A percentile compares a stretch with the other conserved stretches of the same genome.
Evolutionary conservation across 495 filamentous ascomycete species (phyloP).

Genomic region (Cryomyces minteri): DNA sequence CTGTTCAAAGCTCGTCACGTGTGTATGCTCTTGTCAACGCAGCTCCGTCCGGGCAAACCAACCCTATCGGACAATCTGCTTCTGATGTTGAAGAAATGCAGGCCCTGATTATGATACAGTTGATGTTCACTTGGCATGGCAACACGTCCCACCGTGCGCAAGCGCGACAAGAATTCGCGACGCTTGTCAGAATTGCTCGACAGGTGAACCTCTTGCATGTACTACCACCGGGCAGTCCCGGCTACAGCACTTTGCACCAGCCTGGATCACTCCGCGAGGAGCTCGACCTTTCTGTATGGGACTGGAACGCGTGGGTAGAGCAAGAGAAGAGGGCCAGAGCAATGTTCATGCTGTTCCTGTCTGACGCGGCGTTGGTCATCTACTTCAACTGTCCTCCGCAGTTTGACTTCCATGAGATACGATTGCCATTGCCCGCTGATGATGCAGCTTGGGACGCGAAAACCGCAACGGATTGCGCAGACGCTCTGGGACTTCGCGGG

Average conservation of each 20-base stretch:
- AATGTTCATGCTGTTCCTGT: slow-evolving; percentile 39
- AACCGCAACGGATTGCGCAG: slow-evolving; percentile 34
- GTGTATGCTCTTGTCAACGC: slow-evolving; percentile 22
- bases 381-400: slow-evolving; percentile 43
- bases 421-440: slow-evolving; percentile 42
- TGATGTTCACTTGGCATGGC: slow-evolving; percentile 46
- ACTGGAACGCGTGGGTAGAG: slow-evolving; percentile 45
- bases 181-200: slow-evolving; percentile 31
- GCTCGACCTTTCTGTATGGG: slow-evolving; percentile 23
- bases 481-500: slow-evolving; percentile 37
- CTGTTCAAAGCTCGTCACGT: slow-evolving; percentile 30
- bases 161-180: slow-evolving; percentile 31
- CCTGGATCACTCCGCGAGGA: slow-evolving; percentile 16
- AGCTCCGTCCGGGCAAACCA: slow-evolving; percentile 14
- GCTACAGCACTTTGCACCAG: slow-evolving; percentile 23
- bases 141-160: slow-evolving; percentile 34
- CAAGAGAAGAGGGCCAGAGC: slow-evolving; percentile 45
- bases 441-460: slow-evolving; percentile 48
- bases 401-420: slow-evolving; percentile 36
- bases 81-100: slow-evolving; percentile 40
- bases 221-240: slow-evolving; percentile 2
- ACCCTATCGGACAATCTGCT: slow-evolving; percentile 10
- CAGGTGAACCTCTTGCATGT: slow-evolving; percentile 25
- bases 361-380: slow-evolving; percentile 38
- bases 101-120: slow-evolving; percentile 33